A percentile compares a stretch with the other conserved stretches of the same genome.
These are phyloP conservation scores for Jacaranda copaia DNA, from an alignment of 257 asterid genomes.

Conservation along the genomic window DNA sequence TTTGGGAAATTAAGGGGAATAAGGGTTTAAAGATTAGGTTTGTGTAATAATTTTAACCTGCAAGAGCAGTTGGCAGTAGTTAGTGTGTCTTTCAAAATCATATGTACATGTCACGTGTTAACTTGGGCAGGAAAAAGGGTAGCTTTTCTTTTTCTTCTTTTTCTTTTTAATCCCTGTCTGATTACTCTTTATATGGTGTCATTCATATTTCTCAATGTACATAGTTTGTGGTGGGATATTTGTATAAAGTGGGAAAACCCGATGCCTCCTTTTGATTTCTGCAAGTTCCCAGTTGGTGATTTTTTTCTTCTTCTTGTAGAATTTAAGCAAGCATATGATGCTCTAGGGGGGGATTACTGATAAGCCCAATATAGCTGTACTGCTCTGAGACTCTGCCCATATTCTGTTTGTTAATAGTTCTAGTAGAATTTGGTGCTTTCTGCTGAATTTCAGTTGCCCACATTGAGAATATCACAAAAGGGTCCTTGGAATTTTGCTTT, in stretches of 20 bases:
- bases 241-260: conserved; percentile 31
- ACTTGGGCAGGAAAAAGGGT: conserved; percentile 63
- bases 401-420: conserved; percentile 45
- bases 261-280: conserved; percentile 49
- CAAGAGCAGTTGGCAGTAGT: conserved; percentile 79
- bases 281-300: conserved; percentile 54
- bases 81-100: conserved; percentile 59
- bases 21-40: conserved; percentile 53
- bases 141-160: conserved; percentile 35
- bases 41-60: conserved; percentile 64
- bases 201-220: conserved; percentile 21
- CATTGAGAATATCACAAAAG: conserved; percentile 50
- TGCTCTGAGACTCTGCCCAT: conserved; percentile 41
- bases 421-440: conserved; percentile 48
- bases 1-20: conserved; percentile 28
- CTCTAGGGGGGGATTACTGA: conserved; percentile 38
- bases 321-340: conserved; percentile 59
- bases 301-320: conserved; percentile 41
- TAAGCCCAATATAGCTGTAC: conserved; percentile 45
- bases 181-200: conserved; percentile 42
- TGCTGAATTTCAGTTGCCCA: conserved; percentile 45
- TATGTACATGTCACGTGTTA: conserved; percentile 56
- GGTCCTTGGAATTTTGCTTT: conserved; percentile 44
- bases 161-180: not conserved
- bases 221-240: conserved; percentile 32